A percentile compares a stretch with the other conserved stretches of the same genome.
phyloP scores from a whole-genome alignment of 176 grass and related monocot genomes.

The Oryza longistaminata region DNA sequence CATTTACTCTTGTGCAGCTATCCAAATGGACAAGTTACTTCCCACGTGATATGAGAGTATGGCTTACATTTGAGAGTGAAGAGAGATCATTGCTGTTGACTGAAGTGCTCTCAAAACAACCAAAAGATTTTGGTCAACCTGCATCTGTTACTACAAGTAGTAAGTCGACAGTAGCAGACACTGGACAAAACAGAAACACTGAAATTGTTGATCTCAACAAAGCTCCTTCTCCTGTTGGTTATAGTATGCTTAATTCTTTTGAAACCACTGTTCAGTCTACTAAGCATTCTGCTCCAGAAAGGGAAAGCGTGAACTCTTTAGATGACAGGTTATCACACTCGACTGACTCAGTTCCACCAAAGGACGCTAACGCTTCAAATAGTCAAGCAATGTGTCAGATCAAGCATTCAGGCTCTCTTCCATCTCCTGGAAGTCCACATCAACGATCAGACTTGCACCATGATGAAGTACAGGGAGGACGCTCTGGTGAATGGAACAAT shows the following conservation, averaged over 20 bases:
- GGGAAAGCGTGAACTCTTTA: conserved; percentile 30
- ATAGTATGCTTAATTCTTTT: conserved; percentile 44
- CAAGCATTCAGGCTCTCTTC: conserved; percentile 30
- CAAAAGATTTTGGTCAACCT: conserved; percentile 59
- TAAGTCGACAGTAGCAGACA: conserved; percentile 37
- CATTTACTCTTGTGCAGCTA: conserved; percentile 81
- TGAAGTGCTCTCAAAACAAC: conserved; percentile 70
- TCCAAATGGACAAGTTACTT: conserved; percentile 86
- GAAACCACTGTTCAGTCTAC: conserved; percentile 25
- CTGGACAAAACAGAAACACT: conserved; percentile 30
- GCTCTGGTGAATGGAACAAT: conserved; percentile 48
- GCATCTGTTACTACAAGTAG: conserved; percentile 40
- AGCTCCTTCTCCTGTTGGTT: conserved; percentile 42
- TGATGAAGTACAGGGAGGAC: conserved; percentile 42
- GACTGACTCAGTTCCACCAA: conserved; percentile 46
- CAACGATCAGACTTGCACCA: conserved; percentile 35
- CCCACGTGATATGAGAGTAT: conserved; percentile 77
- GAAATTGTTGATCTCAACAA: conserved; percentile 44
- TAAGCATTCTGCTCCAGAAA: conserved; percentile 42
- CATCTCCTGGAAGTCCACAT: conserved; percentile 39
- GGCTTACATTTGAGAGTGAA: conserved; percentile 89
- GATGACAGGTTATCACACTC: conserved; percentile 45
- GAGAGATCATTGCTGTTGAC: conserved; percentile 78
- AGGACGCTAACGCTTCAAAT: conserved; percentile 37
- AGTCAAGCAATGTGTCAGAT: conserved; percentile 28